Percentiles rank a stretch among this genome's conserved stretches.
Evolutionary conservation across 2,329 filamentous ascomycete genomes (phyloP).

Genomic region (Ceratocystis cubensis): DNA sequence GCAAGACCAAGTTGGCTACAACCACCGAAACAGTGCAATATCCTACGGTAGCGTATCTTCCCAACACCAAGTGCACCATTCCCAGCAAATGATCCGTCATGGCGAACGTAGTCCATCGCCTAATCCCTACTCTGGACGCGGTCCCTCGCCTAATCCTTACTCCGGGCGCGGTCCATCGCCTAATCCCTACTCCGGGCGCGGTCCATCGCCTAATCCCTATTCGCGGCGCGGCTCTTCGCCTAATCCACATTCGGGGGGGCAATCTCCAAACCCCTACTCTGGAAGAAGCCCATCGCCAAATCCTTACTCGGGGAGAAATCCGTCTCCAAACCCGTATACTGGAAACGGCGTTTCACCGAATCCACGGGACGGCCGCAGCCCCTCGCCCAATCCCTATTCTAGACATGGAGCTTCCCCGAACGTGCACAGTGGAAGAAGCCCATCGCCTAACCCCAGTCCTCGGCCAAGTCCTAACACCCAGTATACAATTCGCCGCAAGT

Average conservation of each 20-base stretch:
- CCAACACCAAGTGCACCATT: slow-evolving; percentile 1
- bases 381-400: slow-evolving; percentile 17
- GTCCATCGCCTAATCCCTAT: background rate
- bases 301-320: slow-evolving; percentile 3
- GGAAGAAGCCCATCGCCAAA: slow-evolving; percentile 8
- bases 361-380: slow-evolving; percentile 27
- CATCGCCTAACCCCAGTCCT: slow-evolving; percentile 32
- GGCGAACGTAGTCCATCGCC: slow-evolving; percentile 16
- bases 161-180: background rate
- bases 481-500: slow-evolving; percentile 55
- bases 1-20: slow-evolving; percentile 13
- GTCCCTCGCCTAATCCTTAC: background rate
- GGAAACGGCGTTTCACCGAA: slow-evolving; percentile 10
- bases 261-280: slow-evolving; percentile 6
- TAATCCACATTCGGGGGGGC: background rate
- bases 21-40: slow-evolving; percentile 8
- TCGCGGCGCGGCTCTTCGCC: background rate
- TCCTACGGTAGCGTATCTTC: slow-evolving; percentile 10
- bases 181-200: background rate
- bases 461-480: slow-evolving; percentile 31
- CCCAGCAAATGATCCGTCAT: slow-evolving; percentile 15
- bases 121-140: background rate
- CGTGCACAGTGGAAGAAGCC: slow-evolving; percentile 20
- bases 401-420: slow-evolving; percentile 10
- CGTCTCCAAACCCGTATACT: slow-evolving; percentile 26